These are phyloP conservation scores for Echria macrotheca DNA, from an alignment of 495 filamentous ascomycete genomes.

Conservation along the genomic window DNA sequence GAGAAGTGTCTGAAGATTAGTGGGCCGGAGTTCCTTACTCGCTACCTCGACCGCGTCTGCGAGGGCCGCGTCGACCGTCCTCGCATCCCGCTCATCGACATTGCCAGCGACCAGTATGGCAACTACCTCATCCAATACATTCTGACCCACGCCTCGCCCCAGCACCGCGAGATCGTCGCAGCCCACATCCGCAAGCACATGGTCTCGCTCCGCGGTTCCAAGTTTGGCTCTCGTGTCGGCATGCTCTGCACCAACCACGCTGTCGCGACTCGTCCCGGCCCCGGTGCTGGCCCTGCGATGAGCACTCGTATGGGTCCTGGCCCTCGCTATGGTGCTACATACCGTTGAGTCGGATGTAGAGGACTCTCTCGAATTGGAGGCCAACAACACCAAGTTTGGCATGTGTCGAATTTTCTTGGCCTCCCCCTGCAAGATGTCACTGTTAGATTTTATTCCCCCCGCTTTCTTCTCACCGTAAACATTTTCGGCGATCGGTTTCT, in stretches of 20 bases:
- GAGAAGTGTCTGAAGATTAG: slow-evolving; percentile 99
- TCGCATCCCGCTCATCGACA: slow-evolving; percentile 95
- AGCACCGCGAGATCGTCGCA: slow-evolving; percentile 89
- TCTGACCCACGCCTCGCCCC: slow-evolving; percentile 74
- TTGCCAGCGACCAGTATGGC: slow-evolving; percentile 96
- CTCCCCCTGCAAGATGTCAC: slow-evolving; percentile 15
- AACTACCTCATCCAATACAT: slow-evolving; percentile 99
- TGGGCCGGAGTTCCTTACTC: slow-evolving; percentile 80
- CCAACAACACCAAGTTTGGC: neutral
- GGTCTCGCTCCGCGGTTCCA: slow-evolving; percentile 96
- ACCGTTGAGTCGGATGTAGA: slow-evolving; percentile 27
- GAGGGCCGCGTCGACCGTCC: slow-evolving; percentile 86
- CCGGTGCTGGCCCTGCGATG: slow-evolving; percentile 53
- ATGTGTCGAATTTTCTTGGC: slow-evolving; percentile 3
- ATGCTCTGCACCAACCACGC: slow-evolving; percentile 98
- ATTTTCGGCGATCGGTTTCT: slow-evolving; percentile 28
- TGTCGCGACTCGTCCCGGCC: slow-evolving; percentile 76
- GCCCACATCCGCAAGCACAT: slow-evolving; percentile 97
- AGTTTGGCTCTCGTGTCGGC: slow-evolving; percentile 95
- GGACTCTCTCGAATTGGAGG: neutral
- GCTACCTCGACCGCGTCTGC: slow-evolving; percentile 90
- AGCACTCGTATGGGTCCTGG: slow-evolving; percentile 47
- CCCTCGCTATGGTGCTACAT: slow-evolving; percentile 45
- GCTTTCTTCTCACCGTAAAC: slow-evolving; percentile 20
- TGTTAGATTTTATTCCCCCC: slow-evolving; percentile 19